Percentiles rank a stretch among this genome's conserved stretches.
Evolutionary conservation across 2,329 filamentous ascomycete species (phyloP).

Genomic region (Camillea tinctor): DNA sequence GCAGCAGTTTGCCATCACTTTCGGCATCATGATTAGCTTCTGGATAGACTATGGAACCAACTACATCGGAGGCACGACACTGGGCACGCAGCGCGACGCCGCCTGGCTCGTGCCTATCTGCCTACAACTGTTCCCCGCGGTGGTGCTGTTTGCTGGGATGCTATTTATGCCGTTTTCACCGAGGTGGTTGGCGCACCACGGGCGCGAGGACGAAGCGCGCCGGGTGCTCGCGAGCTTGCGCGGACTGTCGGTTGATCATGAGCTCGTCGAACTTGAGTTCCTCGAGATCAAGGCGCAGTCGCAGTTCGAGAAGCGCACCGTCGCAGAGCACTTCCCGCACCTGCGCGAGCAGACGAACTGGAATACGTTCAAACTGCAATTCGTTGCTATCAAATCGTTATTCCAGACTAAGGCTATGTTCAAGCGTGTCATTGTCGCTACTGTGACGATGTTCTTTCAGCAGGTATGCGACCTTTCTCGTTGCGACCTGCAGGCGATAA

Average conservation of each 20-base stretch:
- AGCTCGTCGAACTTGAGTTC: conserved; percentile 72
- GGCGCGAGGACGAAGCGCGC: conserved; percentile 65
- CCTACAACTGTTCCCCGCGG: conserved; percentile 67
- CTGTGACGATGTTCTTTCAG: conserved; percentile 62
- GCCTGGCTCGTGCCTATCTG: conserved; percentile 74
- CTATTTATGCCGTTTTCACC: conserved; percentile 79
- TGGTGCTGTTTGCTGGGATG: conserved; percentile 68
- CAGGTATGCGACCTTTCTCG: conserved; percentile 25
- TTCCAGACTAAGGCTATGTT: conserved; percentile 68
- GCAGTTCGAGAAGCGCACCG: conserved; percentile 71
- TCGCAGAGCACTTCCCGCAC: conserved; percentile 66
- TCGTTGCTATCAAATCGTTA: conserved; percentile 62
- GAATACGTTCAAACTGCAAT: conserved; percentile 69
- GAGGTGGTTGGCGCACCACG: conserved; percentile 66
- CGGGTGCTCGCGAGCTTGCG: conserved; percentile 63
- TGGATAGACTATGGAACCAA: conserved; percentile 67
- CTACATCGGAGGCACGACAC: conserved; percentile 55
- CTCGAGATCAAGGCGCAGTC: conserved; percentile 81
- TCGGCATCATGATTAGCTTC: conserved; percentile 64
- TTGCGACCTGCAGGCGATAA: too few relatives aligned
- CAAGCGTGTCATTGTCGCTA: conserved; percentile 62
- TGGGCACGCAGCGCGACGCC: conserved; percentile 57
- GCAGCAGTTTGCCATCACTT: conserved; percentile 53
- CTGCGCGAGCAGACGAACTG: conserved; percentile 57
- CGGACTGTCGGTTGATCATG: conserved; percentile 58